Base-by-base conservation (phyloP, 805 yeast genomes). In the Wickerhamomyces ciferrii region DNA sequence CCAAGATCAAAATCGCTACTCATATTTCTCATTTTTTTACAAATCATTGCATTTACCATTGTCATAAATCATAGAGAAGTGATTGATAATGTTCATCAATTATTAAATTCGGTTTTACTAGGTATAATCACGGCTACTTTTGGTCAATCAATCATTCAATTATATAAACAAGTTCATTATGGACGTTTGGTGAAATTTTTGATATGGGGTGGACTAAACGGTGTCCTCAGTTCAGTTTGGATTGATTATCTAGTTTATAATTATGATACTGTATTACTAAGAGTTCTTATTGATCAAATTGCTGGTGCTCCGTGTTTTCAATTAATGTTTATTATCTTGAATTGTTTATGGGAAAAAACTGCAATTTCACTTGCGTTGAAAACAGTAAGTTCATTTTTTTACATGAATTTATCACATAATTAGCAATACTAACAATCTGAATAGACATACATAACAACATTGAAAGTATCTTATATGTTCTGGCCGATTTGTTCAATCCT, bases 191-290 rank as follows among this genome's bases (percentile, higher is more conserved):
- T 67, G 45, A 81, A 81, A 54, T 82, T 82, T 51, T 56, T 70
- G 47, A 57, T 74, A 2, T 82, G 86, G 86, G 88, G 88, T 17
- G 60, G 70, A 13, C 63, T 81, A 41, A 81, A 81, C 58, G 87
- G 87, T 2, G 55, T 71, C 17, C 60, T 80, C 43, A 75, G 82
- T 4, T 71, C 69, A 1, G 55, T 75, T 15, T 82, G 87, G 87
- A 72, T 82, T 34, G 76, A 75, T 40, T 49, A 72, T 21, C 60
- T 82, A 37, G 55, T 75, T 7, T 43, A 51, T 3, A 61, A 60
- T 6, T 54, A 75, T 27, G 74, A 72, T 10, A 61, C 63, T 41
- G 52, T 65, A 2, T 20, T 66, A 4, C 52, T 63, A 46, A 64
- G 81, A 44, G 71, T 82, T 29, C 24, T 74, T 10, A 48, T 74